phyloP scores from a whole-genome alignment of 176 grass and related monocot species.

The Panicum miliaceum region DNA sequence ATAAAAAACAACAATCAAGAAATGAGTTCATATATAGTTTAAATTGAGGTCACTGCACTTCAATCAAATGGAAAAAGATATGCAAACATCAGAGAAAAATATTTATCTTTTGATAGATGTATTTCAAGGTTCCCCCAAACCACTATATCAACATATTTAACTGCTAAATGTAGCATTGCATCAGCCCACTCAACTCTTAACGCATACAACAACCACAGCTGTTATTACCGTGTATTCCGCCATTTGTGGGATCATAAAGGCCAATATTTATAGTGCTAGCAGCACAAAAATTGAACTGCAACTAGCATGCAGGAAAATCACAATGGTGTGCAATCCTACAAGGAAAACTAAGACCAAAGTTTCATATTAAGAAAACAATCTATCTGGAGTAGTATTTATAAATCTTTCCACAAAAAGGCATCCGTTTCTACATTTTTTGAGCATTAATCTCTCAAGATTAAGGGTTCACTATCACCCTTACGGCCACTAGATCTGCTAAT shows the following conservation, averaged over 20 bases:
- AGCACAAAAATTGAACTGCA: slow-evolving; percentile 23
- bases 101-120: not conserved
- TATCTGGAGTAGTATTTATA: slow-evolving; percentile 19
- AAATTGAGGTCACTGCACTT: slow-evolving; percentile 12
- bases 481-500: slow-evolving; percentile 21
- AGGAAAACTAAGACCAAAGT: not conserved
- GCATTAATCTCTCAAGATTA: slow-evolving; percentile 12
- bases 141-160: slow-evolving; percentile 20
- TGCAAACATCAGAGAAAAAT: not conserved
- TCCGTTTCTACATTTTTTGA: slow-evolving; percentile 38
- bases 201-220: slow-evolving; percentile 10
- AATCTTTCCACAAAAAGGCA: slow-evolving; percentile 1
- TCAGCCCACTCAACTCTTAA: slow-evolving; percentile 2
- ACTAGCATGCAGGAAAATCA: slow-evolving; percentile 8
- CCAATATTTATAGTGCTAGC: slow-evolving; percentile 1
- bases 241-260: not conserved
- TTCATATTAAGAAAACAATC: slow-evolving; percentile 7
- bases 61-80: slow-evolving; percentile 9
- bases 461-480: slow-evolving; percentile 38
- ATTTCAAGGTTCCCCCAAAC: slow-evolving; percentile 19
- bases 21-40: not conserved
- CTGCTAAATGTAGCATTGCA: not conserved
- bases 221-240: not conserved
- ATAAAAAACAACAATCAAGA: slow-evolving; percentile 15
- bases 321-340: not conserved